A percentile compares a stretch with the other conserved stretches of the same genome.
phyloP scores from a whole-genome alignment of 139 green algal species.

The Eudorina sp. region DNA sequence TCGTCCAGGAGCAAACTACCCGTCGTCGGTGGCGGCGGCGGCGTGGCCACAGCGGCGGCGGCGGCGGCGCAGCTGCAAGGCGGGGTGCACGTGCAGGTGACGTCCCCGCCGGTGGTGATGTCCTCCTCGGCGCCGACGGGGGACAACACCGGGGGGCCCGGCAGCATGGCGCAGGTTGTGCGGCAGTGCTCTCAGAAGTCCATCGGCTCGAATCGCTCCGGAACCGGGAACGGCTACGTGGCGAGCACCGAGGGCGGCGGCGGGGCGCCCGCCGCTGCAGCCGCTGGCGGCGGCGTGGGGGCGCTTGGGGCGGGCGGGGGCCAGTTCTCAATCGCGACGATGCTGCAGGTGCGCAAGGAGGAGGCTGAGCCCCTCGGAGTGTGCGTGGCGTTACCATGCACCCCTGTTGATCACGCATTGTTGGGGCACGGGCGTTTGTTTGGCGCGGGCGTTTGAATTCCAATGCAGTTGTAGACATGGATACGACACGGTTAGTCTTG shows the following conservation, averaged over 20 bases:
- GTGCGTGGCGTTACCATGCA: background rate
- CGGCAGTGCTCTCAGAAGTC: slow-evolving; percentile 12
- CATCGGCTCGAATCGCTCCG: background rate
- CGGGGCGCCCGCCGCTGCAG: background rate
- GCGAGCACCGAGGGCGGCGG: background rate
- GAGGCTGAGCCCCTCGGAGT: no score
- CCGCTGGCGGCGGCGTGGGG: background rate
- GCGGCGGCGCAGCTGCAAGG: background rate
- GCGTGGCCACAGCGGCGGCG: background rate
- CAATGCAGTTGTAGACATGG: no score
- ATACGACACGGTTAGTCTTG: no score
- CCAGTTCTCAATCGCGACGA: background rate
- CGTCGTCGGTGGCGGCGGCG: background rate
- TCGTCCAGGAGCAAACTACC: no score
- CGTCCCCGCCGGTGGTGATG: background rate
- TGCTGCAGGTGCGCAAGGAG: slow-evolving; percentile 27
- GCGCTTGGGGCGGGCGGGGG: background rate
- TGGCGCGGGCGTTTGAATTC: no score
- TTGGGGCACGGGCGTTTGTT: no score
- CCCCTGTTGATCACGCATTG: no score
- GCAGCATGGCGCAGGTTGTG: background rate
- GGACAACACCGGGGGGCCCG: background rate
- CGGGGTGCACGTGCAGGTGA: background rate
- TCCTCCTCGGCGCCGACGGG: background rate
- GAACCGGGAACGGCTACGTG: slow-evolving; percentile 3